Evolutionary conservation across 2,329 filamentous ascomycete genomes (phyloP).

Genomic region (Ustulina deusta): DNA sequence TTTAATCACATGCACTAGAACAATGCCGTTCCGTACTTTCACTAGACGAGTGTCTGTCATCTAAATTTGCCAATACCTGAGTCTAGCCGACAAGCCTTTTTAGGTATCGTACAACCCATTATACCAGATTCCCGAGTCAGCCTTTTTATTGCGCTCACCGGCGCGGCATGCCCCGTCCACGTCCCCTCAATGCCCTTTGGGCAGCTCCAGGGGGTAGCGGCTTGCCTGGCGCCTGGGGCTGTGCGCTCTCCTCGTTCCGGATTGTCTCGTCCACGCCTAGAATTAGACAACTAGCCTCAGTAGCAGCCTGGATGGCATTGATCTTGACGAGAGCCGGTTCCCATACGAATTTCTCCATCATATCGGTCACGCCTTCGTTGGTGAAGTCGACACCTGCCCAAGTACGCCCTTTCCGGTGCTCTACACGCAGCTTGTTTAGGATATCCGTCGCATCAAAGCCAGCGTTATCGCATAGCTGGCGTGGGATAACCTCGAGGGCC

Average conservation of each 20-base stretch:
- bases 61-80: slow-evolving; percentile 40
- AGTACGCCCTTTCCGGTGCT: slow-evolving; percentile 90
- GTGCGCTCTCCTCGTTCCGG: slow-evolving; percentile 92
- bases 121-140: slow-evolving; percentile 14
- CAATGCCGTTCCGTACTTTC: slow-evolving; percentile 18
- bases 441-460: slow-evolving; percentile 99
- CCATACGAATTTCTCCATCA: slow-evolving; percentile 97
- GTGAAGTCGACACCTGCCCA: slow-evolving; percentile 98
- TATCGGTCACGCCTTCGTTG: slow-evolving; percentile 91
- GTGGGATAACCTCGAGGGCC: slow-evolving; percentile 94
- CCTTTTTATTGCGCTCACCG: slow-evolving; percentile 60
- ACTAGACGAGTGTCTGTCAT: slow-evolving; percentile 27
- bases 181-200: slow-evolving; percentile 85
- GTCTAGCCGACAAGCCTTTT: slow-evolving; percentile 37
- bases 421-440: slow-evolving; percentile 93
- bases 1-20: slow-evolving; percentile 16
- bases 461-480: slow-evolving; percentile 97
- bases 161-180: slow-evolving; percentile 90
- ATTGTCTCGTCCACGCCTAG: slow-evolving; percentile 98
- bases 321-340: slow-evolving; percentile 96
- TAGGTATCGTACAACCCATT: slow-evolving; percentile 40
- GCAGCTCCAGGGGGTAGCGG: slow-evolving; percentile 83
- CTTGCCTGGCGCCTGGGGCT: slow-evolving; percentile 83
- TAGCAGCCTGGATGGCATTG: slow-evolving; percentile 95
- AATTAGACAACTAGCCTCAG: slow-evolving; percentile 95